These are phyloP conservation scores for Saccharata proteae DNA, from an alignment of 2,329 filamentous ascomycete species.

Conservation along the genomic window DNA sequence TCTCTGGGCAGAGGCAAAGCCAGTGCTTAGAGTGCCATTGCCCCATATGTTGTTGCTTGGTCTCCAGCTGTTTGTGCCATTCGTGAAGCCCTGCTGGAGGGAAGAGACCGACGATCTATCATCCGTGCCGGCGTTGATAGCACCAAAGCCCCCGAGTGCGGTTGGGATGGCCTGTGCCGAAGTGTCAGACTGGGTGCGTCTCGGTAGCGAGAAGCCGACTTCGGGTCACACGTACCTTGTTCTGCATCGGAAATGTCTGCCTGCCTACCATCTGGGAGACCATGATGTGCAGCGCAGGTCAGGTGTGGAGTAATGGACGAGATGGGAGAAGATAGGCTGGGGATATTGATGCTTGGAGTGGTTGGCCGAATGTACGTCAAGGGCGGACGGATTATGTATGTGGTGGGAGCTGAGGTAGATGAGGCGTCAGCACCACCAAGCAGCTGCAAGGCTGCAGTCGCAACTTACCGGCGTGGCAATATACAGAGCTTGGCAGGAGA, in stretches of 20 bases:
- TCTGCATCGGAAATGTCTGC: conserved; percentile 8
- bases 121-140: conserved; percentile 4
- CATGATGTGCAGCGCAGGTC: conserved; percentile 7
- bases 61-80: conserved; percentile 14
- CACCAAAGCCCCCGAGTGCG: conserved; percentile 6
- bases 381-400: conserved; percentile 13
- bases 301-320: neutral
- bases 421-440: conserved; percentile 27
- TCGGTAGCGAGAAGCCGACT: too few relatives aligned
- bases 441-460: too few relatives aligned
- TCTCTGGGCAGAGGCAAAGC: conserved; percentile 17
- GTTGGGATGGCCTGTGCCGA: conserved; percentile 9
- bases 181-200: conserved; percentile 1
- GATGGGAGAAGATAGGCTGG: conserved; percentile 2
- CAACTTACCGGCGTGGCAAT: too few relatives aligned
- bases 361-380: too few relatives aligned
- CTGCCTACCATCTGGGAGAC: conserved; percentile 8
- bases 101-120: too few relatives aligned
- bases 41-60: conserved; percentile 27
- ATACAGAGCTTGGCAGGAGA: conserved; percentile 9
- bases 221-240: conserved; percentile 7
- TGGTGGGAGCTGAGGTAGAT: conserved; percentile 16
- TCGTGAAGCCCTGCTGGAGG: conserved; percentile 9
- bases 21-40: conserved; percentile 15
- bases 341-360: too few relatives aligned